A percentile compares a stretch with the other conserved stretches of the same genome.
Conservation (phyloP, 768 basidiomycete species). For the Lentinus brumalis region DNA sequence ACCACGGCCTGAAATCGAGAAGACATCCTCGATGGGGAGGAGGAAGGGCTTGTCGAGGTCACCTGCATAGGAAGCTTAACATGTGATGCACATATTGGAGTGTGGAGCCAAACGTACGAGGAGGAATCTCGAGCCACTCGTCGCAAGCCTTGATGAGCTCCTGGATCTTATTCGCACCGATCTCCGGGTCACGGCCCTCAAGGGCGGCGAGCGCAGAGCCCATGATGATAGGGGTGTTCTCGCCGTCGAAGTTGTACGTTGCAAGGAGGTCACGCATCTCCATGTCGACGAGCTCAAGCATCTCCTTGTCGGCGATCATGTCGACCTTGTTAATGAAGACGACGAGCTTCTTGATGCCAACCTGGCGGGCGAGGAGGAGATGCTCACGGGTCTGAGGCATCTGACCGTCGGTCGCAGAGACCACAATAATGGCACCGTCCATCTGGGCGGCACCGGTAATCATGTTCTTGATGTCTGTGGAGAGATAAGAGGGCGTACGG, state of each 20-base stretch:
- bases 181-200: constrained; percentile 79
- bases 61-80: constrained; percentile 44
- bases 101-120: constrained; percentile 54
- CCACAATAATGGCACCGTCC: constrained; percentile 95
- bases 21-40: constrained; percentile 93
- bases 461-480: constrained; percentile 93
- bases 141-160: constrained; percentile 89
- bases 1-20: constrained; percentile 97
- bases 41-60: constrained; percentile 98
- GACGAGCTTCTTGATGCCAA: constrained; percentile 95
- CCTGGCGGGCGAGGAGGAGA: constrained; percentile 94
- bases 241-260: constrained; percentile 95
- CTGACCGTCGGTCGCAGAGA: constrained; percentile 98
- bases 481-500: constrained; percentile 14
- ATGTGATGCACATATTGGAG: no score
- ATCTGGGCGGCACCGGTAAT: constrained; percentile 99
- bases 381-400: constrained; percentile 99
- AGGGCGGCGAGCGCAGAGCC: constrained; percentile 96
- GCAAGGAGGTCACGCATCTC: constrained; percentile 97
- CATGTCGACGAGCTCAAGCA: constrained; percentile 99
- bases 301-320: constrained; percentile 93
- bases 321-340: constrained; percentile 99
- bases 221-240: constrained; percentile 97
- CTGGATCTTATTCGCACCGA: constrained; percentile 77
- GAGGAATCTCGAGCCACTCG: constrained; percentile 91